These are phyloP conservation scores for Cinchona pubescens DNA, from an alignment of 257 asterid genomes.

Conservation along the genomic window DNA sequence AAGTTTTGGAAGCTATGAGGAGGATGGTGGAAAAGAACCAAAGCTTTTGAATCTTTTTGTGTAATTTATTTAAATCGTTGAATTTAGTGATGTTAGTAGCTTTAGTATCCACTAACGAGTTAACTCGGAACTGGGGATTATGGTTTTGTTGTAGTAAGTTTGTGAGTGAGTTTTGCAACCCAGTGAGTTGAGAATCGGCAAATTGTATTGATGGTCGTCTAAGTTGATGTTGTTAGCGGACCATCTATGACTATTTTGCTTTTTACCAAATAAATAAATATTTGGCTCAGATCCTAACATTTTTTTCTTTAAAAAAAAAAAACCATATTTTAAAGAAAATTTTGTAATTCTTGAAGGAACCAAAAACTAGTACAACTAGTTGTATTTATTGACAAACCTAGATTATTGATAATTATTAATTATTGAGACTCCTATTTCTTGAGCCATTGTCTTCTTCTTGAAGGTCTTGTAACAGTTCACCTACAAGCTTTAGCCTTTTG, in stretches of 20 bases:
- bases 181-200: slow-evolving; percentile 10
- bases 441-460: no score
- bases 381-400: no score
- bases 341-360: no score
- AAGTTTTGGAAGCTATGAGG: slow-evolving; percentile 34
- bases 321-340: no score
- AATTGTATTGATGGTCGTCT: not conserved
- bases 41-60: slow-evolving; percentile 83
- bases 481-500: no score
- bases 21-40: slow-evolving; percentile 60
- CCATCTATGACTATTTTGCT: not conserved
- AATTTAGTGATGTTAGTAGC: not conserved
- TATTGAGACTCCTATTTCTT: no score
- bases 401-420: no score
- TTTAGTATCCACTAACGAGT: not conserved
- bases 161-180: slow-evolving; percentile 12
- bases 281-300: no score
- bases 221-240: not conserved
- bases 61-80: slow-evolving; percentile 12
- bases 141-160: not conserved
- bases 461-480: no score
- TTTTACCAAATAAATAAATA: not conserved
- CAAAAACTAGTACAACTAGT: no score
- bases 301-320: no score
- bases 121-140: not conserved